A percentile compares a stretch with the other conserved stretches of the same genome.
Conservation (phyloP, 2,329 filamentous ascomycete genomes). For the Scedosporium dehoogii region DNA sequence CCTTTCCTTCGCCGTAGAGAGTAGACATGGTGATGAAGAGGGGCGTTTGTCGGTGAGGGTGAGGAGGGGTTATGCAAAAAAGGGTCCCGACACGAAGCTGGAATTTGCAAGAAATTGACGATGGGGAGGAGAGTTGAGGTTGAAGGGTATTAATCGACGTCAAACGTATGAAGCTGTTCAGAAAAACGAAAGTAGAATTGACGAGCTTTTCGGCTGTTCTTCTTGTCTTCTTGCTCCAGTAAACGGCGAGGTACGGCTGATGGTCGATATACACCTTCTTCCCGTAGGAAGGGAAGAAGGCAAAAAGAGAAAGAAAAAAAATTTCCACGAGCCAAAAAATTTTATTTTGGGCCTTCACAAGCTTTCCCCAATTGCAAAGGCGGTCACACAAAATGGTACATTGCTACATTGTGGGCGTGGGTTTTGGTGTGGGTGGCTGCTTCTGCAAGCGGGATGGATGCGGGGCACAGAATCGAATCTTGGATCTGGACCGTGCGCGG, state of each 20-base stretch:
- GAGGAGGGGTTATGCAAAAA: conserved; percentile 18
- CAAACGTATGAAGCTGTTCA: conserved; percentile 10
- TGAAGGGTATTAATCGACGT: conserved; percentile 24
- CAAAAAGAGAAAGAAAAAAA: conserved; percentile 25
- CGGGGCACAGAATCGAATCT: neutral
- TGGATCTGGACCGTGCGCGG: neutral
- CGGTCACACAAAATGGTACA: too few relatives aligned
- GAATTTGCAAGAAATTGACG: conserved; percentile 13
- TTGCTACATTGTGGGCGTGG: neutral
- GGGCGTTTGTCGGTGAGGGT: conserved; percentile 19
- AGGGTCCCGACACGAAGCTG: conserved; percentile 15
- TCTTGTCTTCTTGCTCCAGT: conserved; percentile 14
- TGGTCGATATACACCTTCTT: conserved; percentile 37
- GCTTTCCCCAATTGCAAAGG: neutral
- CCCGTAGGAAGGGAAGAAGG: conserved; percentile 40
- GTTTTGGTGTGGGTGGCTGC: neutral
- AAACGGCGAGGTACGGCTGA: conserved; percentile 17
- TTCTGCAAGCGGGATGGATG: neutral
- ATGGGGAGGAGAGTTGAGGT: conserved; percentile 23
- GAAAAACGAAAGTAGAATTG: conserved; percentile 23
- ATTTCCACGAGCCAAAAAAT: conserved; percentile 22
- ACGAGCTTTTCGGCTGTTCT: conserved; percentile 18
- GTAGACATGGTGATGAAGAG: conserved; percentile 48
- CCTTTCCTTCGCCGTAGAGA: conserved; percentile 43
- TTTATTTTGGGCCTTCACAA: conserved; percentile 26